Conservation (phyloP, 768 basidiomycete genomes). For the Xanthoconium purpureum region DNA sequence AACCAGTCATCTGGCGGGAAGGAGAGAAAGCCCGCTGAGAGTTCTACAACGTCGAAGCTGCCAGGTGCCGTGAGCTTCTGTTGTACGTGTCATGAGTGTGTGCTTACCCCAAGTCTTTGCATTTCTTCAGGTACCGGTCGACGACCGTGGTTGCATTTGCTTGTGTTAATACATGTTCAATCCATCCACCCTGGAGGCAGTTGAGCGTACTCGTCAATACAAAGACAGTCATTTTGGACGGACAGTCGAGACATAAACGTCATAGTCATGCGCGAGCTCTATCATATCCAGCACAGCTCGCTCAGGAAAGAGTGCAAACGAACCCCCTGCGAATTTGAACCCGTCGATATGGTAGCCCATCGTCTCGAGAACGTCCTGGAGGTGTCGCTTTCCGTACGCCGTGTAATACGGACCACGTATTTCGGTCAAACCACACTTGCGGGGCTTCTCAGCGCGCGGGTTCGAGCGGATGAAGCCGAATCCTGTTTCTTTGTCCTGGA, state of each 20-base stretch:
- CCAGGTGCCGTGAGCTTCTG: neutral
- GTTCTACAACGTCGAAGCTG: conserved; percentile 45
- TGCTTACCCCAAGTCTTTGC: conserved; percentile 10
- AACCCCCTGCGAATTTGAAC: conserved; percentile 45
- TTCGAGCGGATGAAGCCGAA: conserved; percentile 18
- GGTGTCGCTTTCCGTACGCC: conserved; percentile 40
- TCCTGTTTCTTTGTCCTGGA: conserved; percentile 11
- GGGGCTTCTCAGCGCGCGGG: conserved; percentile 35
- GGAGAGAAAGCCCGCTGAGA: conserved; percentile 45
- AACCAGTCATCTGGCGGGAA: conserved; percentile 45
- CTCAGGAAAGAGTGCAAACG: conserved; percentile 42
- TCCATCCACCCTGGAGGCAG: conserved; percentile 12
- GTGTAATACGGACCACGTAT: conserved; percentile 46
- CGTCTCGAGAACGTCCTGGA: conserved; percentile 40
- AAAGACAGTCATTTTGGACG: conserved; percentile 14
- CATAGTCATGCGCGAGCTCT: conserved; percentile 40
- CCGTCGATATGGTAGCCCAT: conserved; percentile 45
- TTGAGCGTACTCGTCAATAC: neutral
- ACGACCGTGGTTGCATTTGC: conserved; percentile 1
- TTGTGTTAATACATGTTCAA: conserved; percentile 14
- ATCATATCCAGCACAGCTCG: conserved; percentile 37
- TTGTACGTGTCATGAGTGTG: no score
- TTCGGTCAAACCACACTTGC: conserved; percentile 39
- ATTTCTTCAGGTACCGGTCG: conserved; percentile 15
- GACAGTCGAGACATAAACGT: conserved; percentile 42